phyloP scores from a whole-genome alignment of 2,329 filamentous ascomycete species.

The Mollisia scopiformis region DNA sequence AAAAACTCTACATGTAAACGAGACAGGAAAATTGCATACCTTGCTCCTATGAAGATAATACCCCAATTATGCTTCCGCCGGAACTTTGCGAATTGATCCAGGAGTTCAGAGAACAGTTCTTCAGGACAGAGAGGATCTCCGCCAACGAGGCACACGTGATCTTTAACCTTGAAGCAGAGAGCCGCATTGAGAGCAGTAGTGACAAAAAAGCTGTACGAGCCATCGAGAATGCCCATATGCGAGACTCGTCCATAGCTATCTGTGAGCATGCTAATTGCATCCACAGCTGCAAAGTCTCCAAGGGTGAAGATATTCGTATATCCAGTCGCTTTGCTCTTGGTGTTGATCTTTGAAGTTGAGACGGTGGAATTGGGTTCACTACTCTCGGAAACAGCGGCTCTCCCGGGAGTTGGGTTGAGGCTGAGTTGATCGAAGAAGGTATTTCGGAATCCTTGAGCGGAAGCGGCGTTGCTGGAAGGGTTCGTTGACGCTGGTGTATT shows the following conservation, averaged over 20 bases:
- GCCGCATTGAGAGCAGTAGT: slow-evolving; percentile 39
- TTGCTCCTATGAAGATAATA: slow-evolving; percentile 42
- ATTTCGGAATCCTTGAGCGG: background rate
- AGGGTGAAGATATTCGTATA: slow-evolving; percentile 31
- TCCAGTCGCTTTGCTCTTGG: background rate
- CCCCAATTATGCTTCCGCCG: slow-evolving; percentile 36
- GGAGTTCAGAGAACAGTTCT: slow-evolving; percentile 28
- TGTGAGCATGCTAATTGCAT: slow-evolving; percentile 34
- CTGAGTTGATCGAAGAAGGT: background rate
- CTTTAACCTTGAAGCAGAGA: slow-evolving; percentile 43
- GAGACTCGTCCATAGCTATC: slow-evolving; percentile 41
- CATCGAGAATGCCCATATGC: slow-evolving; percentile 47
- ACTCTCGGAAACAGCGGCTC: no score
- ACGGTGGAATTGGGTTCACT: no score
- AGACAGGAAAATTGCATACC: no score
- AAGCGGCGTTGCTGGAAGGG: background rate
- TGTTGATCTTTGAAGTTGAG: background rate
- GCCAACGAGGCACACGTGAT: slow-evolving; percentile 41
- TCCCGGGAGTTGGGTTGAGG: no score
- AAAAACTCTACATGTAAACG: no score
- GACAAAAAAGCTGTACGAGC: slow-evolving; percentile 44
- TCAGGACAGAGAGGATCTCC: slow-evolving; percentile 43
- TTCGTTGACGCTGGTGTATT: background rate
- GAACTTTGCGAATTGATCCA: slow-evolving; percentile 41
- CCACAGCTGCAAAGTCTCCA: slow-evolving; percentile 37